Evolutionary conservation across 2,329 filamentous ascomycete species (phyloP).

Genomic region (Xylariales sp.): DNA sequence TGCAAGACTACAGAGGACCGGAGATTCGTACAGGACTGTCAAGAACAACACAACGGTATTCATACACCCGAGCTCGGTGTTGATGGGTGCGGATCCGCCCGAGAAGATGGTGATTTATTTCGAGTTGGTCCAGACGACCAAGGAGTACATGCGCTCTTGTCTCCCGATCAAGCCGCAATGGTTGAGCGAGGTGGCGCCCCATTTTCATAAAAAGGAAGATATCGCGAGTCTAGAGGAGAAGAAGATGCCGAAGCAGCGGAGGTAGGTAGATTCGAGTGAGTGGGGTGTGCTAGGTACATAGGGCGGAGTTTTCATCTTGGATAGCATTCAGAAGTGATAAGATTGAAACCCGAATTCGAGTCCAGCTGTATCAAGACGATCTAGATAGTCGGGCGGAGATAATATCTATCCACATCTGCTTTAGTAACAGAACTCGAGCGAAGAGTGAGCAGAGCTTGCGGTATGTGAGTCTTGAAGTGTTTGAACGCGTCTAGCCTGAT

Average conservation of each 20-base stretch:
- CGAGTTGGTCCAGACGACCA: constrained; percentile 74
- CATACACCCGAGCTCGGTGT: constrained; percentile 81
- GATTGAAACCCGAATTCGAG: too few relatives aligned
- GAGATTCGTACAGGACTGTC: constrained; percentile 84
- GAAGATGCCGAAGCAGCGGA: constrained; percentile 59
- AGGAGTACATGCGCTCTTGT: constrained; percentile 88
- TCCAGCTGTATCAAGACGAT: too few relatives aligned
- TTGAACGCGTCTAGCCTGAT: too few relatives aligned
- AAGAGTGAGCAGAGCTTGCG: too few relatives aligned
- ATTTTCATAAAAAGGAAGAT: constrained; percentile 91
- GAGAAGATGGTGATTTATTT: constrained; percentile 83
- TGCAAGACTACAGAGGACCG: constrained; percentile 74
- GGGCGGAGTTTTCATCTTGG: too few relatives aligned
- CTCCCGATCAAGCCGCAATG: constrained; percentile 82
- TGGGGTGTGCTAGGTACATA: too few relatives aligned
- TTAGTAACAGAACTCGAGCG: too few relatives aligned
- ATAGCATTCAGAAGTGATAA: too few relatives aligned
- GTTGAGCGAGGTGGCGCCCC: constrained; percentile 85
- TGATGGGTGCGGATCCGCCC: constrained; percentile 72
- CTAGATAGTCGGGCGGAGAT: too few relatives aligned
- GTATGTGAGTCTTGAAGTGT: too few relatives aligned
- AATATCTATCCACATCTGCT: too few relatives aligned
- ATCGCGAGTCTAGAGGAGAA: constrained; percentile 76
- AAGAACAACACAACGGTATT: constrained; percentile 87
- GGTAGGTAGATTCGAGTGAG: too few relatives aligned